Evolutionary conservation across 805 yeast species (phyloP).

Genomic region (Maudiozyma serrabonitensis): DNA sequence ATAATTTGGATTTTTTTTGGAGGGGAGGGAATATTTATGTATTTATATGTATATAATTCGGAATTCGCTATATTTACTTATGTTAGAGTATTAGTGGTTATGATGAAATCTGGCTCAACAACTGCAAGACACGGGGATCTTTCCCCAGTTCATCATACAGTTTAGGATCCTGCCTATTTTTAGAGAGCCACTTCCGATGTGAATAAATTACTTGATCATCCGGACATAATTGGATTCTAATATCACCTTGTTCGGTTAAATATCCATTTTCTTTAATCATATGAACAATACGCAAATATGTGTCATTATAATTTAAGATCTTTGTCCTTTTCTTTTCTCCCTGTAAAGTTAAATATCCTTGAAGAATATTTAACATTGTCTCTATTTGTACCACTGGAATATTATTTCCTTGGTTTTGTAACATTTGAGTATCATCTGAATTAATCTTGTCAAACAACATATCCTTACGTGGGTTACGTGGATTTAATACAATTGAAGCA

Average conservation of each 20-base stretch:
- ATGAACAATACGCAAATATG: constrained; percentile 18
- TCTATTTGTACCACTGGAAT: constrained; percentile 12
- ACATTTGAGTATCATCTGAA: not conserved
- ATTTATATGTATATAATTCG: not conserved
- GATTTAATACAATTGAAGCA: constrained; percentile 18
- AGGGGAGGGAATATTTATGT: not conserved
- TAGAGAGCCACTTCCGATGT: not conserved
- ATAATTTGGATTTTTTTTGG: not conserved
- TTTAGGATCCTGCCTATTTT: constrained; percentile 3
- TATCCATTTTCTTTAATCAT: constrained; percentile 20
- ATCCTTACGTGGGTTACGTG: constrained; percentile 9
- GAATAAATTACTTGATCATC: constrained; percentile 1
- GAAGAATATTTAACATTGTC: constrained; percentile 17
- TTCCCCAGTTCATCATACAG: constrained; percentile 6
- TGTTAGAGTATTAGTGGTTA: not conserved
- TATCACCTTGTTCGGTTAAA: constrained; percentile 1
- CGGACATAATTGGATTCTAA: constrained; percentile 4
- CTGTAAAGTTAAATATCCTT: constrained; percentile 12
- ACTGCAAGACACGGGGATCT: constrained; percentile 5
- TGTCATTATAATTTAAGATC: constrained; percentile 10
- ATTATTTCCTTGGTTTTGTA: not conserved
- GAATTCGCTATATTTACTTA: not conserved
- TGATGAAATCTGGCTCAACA: constrained; percentile 1
- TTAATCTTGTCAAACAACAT: constrained; percentile 8
- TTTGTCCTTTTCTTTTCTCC: not conserved